Percentiles rank a stretch among this genome's conserved stretches.
Evolutionary conservation across 768 basidiomycete genomes (phyloP).

Genomic region (Russula sp.): DNA sequence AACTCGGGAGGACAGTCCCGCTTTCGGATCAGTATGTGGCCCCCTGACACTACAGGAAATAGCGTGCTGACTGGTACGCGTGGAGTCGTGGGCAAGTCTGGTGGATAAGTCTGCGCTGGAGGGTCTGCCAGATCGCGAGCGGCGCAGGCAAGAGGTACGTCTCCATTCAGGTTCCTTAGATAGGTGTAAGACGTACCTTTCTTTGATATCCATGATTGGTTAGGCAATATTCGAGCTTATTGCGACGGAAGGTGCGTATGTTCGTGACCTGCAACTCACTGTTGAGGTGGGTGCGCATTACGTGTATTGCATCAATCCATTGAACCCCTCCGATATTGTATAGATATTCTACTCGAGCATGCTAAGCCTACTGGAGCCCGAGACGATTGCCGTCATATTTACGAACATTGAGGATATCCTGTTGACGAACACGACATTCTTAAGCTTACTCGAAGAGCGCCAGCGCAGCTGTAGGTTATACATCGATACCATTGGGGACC

Average conservation of each 20-base stretch:
- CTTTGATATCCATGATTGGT: neutral
- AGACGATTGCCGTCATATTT: constrained; percentile 79
- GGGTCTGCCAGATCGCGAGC: constrained; percentile 70
- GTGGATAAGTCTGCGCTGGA: constrained; percentile 80
- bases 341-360: constrained; percentile 85
- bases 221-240: constrained; percentile 95
- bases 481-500: constrained; percentile 82
- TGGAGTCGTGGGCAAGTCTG: constrained; percentile 86
- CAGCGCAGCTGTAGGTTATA: constrained; percentile 92
- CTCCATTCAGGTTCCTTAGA: neutral
- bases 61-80: neutral
- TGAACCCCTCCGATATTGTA: neutral
- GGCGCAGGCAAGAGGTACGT: constrained; percentile 80
- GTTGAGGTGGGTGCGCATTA: constrained; percentile 58
- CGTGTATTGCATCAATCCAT: neutral
- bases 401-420: constrained; percentile 92
- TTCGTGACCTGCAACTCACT: constrained; percentile 85
- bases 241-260: constrained; percentile 83
- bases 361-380: constrained; percentile 62
- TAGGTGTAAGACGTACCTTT: neutral
- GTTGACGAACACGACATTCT: constrained; percentile 79
- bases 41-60: neutral
- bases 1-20: constrained; percentile 47
- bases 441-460: constrained; percentile 84
- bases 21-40: constrained; percentile 58